Evolutionary conservation across 208 protist genomes (phyloP).

Genomic region (Leishmania major): DNA sequence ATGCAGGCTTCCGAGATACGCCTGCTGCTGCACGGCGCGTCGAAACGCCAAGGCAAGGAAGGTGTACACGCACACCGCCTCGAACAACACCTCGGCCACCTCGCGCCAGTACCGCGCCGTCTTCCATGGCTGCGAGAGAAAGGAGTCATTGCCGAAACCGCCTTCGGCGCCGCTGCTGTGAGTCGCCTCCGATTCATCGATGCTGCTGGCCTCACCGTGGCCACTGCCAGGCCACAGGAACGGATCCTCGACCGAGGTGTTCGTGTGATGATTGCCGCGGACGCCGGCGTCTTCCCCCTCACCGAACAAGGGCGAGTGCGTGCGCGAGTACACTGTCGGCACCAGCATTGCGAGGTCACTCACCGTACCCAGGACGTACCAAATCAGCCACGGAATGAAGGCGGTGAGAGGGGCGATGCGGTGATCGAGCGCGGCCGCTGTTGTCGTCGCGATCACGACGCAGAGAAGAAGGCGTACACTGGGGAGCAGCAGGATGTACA

Average conservation of each 20-base stretch:
- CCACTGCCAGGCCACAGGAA: not conserved
- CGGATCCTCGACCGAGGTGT: not conserved
- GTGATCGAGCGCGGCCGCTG: slow-evolving; percentile 46
- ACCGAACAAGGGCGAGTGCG: not conserved
- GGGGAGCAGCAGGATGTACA: slow-evolving; percentile 27
- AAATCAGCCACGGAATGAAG: slow-evolving; percentile 37
- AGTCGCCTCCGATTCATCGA: not conserved
- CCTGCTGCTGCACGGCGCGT: slow-evolving; percentile 25
- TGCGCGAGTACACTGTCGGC: slow-evolving; percentile 35
- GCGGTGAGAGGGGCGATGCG: slow-evolving; percentile 28
- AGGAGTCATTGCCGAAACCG: not conserved
- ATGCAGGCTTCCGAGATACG: no score
- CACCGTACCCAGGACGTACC: slow-evolving; percentile 36
- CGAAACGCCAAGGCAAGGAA: slow-evolving; percentile 45
- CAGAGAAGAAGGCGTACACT: slow-evolving; percentile 16
- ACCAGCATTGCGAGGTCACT: slow-evolving; percentile 33
- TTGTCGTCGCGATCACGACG: slow-evolving; percentile 34
- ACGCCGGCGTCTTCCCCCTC: not conserved
- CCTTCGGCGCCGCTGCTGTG: not conserved
- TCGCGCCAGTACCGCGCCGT: slow-evolving; percentile 27
- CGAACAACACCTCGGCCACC: slow-evolving; percentile 28
- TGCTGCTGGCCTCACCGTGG: not conserved
- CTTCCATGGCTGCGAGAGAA: slow-evolving; percentile 5
- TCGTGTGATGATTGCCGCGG: not conserved
- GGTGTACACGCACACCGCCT: slow-evolving; percentile 39